A percentile compares a stretch with the other conserved stretches of the same genome.
Conservation (phyloP, 2,329 filamentous ascomycete species). For the Mariannaea elegans region DNA sequence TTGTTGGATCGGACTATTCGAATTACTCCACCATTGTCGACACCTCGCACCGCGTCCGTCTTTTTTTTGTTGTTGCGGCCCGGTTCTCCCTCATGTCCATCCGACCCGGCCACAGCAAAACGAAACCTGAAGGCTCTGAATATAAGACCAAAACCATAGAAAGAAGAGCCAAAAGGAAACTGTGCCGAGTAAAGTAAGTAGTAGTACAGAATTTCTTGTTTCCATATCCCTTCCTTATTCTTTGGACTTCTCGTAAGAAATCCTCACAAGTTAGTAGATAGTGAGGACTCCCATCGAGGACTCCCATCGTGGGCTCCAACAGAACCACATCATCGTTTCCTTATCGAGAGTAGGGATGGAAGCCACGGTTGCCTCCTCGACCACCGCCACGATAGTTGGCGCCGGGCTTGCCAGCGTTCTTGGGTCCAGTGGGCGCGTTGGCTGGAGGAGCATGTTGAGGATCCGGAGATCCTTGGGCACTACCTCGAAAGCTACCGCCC, state of each 20-base stretch:
- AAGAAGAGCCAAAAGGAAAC: conserved; percentile 1
- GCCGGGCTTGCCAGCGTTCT: conserved; percentile 91
- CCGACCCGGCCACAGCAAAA: background rate
- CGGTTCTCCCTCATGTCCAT: too few species aligned
- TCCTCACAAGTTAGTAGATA: background rate
- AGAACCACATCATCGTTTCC: background rate
- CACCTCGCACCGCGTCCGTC: background rate
- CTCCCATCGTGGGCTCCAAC: background rate
- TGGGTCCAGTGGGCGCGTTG: conserved; percentile 88
- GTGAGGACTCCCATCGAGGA: background rate
- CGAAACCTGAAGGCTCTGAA: background rate
- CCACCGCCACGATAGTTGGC: conserved; percentile 95
- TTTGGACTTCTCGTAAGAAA: background rate
- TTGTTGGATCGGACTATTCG: conserved; percentile 19
- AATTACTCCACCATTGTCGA: conserved; percentile 17
- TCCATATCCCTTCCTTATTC: background rate
- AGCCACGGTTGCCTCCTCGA: conserved; percentile 77
- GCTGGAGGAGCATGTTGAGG: conserved; percentile 59
- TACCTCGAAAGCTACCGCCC: conserved; percentile 53
- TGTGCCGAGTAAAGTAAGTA: conserved; percentile 9
- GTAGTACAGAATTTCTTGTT: conserved; percentile 14
- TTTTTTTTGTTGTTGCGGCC: conserved; percentile 9
- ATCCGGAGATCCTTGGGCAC: conserved; percentile 52
- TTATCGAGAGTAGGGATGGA: conserved; percentile 75
- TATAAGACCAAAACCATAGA: background rate